These are phyloP conservation scores for Aspergillus sp. DNA, from an alignment of 2,329 filamentous ascomycete genomes.

Conservation along the genomic window DNA sequence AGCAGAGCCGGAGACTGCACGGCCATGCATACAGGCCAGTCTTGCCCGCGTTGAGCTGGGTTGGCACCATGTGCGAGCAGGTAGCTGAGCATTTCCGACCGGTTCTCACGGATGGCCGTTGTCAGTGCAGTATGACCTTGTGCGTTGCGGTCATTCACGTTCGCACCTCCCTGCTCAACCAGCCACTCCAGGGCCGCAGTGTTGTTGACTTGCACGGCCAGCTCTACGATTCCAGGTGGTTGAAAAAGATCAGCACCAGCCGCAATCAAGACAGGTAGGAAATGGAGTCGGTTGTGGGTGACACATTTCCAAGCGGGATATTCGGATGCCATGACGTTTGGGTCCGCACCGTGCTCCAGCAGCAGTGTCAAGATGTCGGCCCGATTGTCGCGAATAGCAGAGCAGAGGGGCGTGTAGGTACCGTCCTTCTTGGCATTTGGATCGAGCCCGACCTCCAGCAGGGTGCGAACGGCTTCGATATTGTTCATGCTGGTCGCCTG, in stretches of 20 bases:
- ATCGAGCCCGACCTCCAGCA: slow-evolving; percentile 61
- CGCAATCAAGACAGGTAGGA: slow-evolving; percentile 60
- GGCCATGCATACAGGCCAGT: slow-evolving; percentile 72
- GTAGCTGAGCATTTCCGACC: slow-evolving; percentile 60
- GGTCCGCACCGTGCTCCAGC: slow-evolving; percentile 53
- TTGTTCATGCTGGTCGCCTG: slow-evolving; percentile 65
- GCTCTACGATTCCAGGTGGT: slow-evolving; percentile 67
- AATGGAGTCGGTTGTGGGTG: slow-evolving; percentile 64
- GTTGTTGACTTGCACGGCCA: slow-evolving; percentile 63
- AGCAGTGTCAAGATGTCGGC: slow-evolving; percentile 63
- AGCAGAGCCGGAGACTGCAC: slow-evolving; percentile 63
- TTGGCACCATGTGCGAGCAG: slow-evolving; percentile 62
- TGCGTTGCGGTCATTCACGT: slow-evolving; percentile 60
- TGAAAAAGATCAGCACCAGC: slow-evolving; percentile 61
- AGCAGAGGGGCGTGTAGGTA: slow-evolving; percentile 68
- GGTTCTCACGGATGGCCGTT: slow-evolving; percentile 64
- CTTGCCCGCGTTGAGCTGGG: slow-evolving; percentile 63
- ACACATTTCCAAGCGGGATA: slow-evolving; percentile 70
- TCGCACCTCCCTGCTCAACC: slow-evolving; percentile 58
- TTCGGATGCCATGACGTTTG: slow-evolving; percentile 60
- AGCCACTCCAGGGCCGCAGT: slow-evolving; percentile 62
- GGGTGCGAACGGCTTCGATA: slow-evolving; percentile 60
- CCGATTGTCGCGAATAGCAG: slow-evolving; percentile 67
- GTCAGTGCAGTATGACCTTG: slow-evolving; percentile 65
- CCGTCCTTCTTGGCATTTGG: slow-evolving; percentile 66